Evolutionary conservation across 345 rosid species (phyloP).

Genomic region (Laguncularia racemosa): DNA sequence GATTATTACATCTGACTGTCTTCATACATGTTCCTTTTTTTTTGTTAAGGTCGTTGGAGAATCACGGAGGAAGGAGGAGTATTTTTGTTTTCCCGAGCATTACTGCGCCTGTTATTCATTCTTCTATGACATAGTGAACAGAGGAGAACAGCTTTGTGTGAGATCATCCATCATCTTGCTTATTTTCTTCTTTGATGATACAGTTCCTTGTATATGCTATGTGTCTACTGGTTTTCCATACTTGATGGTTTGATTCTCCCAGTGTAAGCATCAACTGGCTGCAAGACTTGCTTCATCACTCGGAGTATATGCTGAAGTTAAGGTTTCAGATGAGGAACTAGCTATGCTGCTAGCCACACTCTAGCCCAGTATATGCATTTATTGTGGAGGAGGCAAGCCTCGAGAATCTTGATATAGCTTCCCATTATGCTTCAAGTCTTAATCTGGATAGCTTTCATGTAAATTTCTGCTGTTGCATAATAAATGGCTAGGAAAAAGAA

Average conservation of each 20-base stretch:
- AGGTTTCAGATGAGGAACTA: constrained; percentile 67
- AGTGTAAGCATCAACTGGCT: constrained; percentile 93
- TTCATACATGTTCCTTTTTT: neutral
- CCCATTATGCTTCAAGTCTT: too few species aligned
- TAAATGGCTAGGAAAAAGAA: too few species aligned
- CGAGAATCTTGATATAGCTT: too few species aligned
- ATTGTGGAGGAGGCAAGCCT: too few species aligned
- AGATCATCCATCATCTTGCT: constrained; percentile 9
- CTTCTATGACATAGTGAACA: constrained; percentile 78
- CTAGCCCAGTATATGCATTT: constrained; percentile 35
- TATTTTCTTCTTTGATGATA: neutral
- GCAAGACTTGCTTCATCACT: constrained; percentile 66
- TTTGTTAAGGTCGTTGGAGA: constrained; percentile 67
- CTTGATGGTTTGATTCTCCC: constrained; percentile 10
- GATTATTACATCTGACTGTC: neutral
- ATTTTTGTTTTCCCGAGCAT: constrained; percentile 64
- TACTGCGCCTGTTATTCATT: constrained; percentile 87
- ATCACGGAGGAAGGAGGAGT: constrained; percentile 81
- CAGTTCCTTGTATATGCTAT: neutral
- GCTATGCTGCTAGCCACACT: constrained; percentile 54
- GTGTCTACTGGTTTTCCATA: neutral
- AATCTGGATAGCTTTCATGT: too few species aligned
- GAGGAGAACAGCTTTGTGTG: constrained; percentile 86
- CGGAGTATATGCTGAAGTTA: constrained; percentile 42
- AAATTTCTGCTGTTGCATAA: too few species aligned